Evolutionary conservation across 352 stramenopile genomes (phyloP), one percentile per base, ranked within the genome.

Genomic region (Chrysophaeum taylorii): DNA sequence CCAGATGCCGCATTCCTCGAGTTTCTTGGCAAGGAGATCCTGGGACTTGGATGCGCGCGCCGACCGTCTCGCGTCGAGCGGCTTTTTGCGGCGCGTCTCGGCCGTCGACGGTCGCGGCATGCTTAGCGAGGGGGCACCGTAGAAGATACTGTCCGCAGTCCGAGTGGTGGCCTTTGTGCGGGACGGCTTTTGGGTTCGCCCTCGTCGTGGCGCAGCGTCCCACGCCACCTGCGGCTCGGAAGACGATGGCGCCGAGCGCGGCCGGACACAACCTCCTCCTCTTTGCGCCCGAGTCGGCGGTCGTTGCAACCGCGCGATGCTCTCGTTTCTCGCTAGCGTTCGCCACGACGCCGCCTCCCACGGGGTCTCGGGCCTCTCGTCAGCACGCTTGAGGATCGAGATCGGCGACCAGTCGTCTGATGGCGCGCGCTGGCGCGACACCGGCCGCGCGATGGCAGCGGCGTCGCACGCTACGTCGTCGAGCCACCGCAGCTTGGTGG

Each of bases 401-500:
- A n/a, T n/a, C n/a, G n/a, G n/a, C n/a, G n/a, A n/a, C n/a, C n/a
- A n/a, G 42, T 50, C 42, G 15, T 50, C 42, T 50, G 15, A 15
- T 23, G 42, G 42, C 42, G 42, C 42, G 15, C 15, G 15, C 23
- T 50, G 15, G 15, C 42, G 15, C 42, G 42, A 50, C 42, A 23
- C 15, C 42, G 42, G 42, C 42, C 42, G 42, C 23, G 15, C 23
- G 45, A 29, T 54, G 45, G 31, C 7, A 25, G 5, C 18, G 7
- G 2, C 23, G 45, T 29, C 45, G 45, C 21, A 7, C 7, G 12
- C 9, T 25, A 7, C 27, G 31, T 16, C 41, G 53, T 73, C 69
- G 53, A 66, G 37, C 69, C 69, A 73, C 23, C 39, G 42, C 25
- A 73, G 54, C 39, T 38, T n/a, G n/a, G 69, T 73, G 25, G 69